phyloP scores from a whole-genome alignment of 495 filamentous ascomycete species.

The Xanthoparmelia taractica region DNA sequence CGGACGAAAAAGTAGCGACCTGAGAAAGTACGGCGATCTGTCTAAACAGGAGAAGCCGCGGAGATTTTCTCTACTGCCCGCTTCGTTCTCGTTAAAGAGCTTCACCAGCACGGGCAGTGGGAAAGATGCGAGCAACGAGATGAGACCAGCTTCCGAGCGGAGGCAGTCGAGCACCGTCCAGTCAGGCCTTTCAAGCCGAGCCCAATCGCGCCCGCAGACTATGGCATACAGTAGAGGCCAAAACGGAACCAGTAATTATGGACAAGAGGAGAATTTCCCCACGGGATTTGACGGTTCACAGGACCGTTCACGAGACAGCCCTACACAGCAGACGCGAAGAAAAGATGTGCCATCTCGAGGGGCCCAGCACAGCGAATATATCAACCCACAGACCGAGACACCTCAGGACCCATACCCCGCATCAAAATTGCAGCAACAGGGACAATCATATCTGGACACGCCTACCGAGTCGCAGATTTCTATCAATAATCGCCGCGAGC shows the following conservation, averaged over 20 bases:
- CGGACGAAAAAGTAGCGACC: conserved; percentile 56
- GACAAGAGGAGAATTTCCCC: conserved; percentile 15
- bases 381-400: conserved; percentile 15
- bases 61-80: conserved; percentile 75
- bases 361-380: conserved; percentile 18
- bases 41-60: conserved; percentile 49
- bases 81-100: conserved; percentile 58
- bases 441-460: conserved; percentile 24
- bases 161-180: conserved; percentile 22
- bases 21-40: conserved; percentile 39
- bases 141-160: conserved; percentile 23
- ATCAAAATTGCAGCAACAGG: conserved; percentile 10
- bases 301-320: conserved; percentile 17
- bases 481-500: conserved; percentile 26
- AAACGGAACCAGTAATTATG: conserved; percentile 16
- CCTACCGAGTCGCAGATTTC: conserved; percentile 27
- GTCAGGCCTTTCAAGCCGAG: conserved; percentile 17
- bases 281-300: conserved; percentile 20
- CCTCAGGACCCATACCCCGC: conserved; percentile 13
- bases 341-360: conserved; percentile 15
- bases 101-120: conserved; percentile 37
- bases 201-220: conserved; percentile 24
- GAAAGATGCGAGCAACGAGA: conserved; percentile 21
- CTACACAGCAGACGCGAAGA: conserved; percentile 16
- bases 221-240: conserved; percentile 22